phyloP scores from a whole-genome alignment of 768 basidiomycete species.

The Suillus brevipes region DNA sequence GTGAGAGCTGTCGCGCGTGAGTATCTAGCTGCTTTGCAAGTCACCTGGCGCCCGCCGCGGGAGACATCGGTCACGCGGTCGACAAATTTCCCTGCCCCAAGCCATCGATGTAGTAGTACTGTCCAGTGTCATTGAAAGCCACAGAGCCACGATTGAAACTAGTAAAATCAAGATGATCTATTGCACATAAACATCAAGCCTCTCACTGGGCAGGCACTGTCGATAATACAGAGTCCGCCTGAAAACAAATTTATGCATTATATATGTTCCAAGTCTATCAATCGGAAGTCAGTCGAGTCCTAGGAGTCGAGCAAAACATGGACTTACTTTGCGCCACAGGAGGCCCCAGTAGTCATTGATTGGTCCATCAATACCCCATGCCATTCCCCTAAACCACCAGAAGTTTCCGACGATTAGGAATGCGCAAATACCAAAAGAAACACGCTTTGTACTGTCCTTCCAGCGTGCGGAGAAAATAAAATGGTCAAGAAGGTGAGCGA shows the following conservation, averaged over 20 bases:
- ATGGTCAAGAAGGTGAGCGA: conserved; percentile 89
- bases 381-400: conserved; percentile 92
- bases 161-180: not conserved
- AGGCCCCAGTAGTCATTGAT: conserved; percentile 78
- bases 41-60: not conserved
- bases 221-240: not conserved
- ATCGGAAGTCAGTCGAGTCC: conserved; percentile 9
- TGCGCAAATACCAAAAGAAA: conserved; percentile 66
- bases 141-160: not conserved
- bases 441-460: conserved; percentile 62
- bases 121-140: not conserved
- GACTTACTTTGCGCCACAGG: conserved; percentile 66
- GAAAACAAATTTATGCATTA: conserved; percentile 20
- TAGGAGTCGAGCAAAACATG: not conserved
- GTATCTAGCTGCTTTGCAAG: not conserved
- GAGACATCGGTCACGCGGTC: not conserved
- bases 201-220: not conserved
- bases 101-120: not conserved
- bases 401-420: conserved; percentile 70
- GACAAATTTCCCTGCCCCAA: not conserved
- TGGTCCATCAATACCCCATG: conserved; percentile 92
- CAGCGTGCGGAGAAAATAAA: conserved; percentile 83
- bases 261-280: conserved; percentile 34
- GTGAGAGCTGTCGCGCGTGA: not conserved
- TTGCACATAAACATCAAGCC: not conserved